Conservation (phyloP, 441 rosid species). For the Aleurites moluccanus region DNA sequence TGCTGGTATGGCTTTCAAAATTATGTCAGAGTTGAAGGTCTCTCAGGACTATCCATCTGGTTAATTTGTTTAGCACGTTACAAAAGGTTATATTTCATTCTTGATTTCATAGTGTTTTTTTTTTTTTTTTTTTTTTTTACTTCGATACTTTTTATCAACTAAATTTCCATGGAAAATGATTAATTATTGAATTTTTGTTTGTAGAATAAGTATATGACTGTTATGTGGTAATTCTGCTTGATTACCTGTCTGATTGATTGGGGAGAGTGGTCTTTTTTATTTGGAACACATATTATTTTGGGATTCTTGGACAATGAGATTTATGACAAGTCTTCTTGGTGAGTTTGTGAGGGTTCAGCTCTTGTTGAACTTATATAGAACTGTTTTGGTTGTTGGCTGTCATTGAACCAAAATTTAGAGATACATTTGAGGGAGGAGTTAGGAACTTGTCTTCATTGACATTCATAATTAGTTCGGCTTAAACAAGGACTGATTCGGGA, state of each 20-base stretch:
- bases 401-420: background rate
- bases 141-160: too few relatives aligned
- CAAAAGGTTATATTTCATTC: constrained; percentile 26
- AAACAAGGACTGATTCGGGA: background rate
- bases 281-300: too few relatives aligned
- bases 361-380: too few relatives aligned
- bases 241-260: background rate
- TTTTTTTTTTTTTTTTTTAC: too few relatives aligned
- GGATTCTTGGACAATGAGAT: background rate
- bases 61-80: constrained; percentile 29
- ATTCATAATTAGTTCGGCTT: background rate
- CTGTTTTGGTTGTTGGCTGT: background rate
- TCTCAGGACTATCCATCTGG: constrained; percentile 38
- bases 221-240: too few relatives aligned
- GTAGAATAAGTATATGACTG: background rate
- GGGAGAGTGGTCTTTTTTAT: too few relatives aligned
- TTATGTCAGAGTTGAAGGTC: constrained; percentile 27
- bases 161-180: background rate
- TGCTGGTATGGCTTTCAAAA: constrained; percentile 27
- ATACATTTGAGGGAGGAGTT: background rate
- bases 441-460: background rate
- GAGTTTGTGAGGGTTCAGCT: background rate
- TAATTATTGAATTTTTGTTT: background rate
- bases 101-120: background rate
- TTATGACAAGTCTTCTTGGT: background rate